phyloP scores from a whole-genome alignment of 345 rosid species.

The Pseudoturritis turrita region DNA sequence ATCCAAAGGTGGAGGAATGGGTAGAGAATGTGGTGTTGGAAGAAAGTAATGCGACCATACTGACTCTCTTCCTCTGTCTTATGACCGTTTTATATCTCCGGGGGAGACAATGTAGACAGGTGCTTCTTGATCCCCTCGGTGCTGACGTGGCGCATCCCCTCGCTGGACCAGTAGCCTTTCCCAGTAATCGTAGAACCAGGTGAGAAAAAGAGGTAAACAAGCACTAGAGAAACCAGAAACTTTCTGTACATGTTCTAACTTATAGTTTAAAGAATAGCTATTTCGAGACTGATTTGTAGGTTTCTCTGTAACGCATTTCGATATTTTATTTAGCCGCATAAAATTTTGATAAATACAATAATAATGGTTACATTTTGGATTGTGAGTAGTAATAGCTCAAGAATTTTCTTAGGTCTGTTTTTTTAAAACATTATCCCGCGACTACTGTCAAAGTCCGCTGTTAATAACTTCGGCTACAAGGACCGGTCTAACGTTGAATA shows the following conservation, averaged over 20 bases:
- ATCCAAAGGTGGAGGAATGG: conserved; percentile 75
- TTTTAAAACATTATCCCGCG: background rate
- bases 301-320: too few species aligned
- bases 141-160: conserved; percentile 13
- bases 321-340: too few species aligned
- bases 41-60: conserved; percentile 89
- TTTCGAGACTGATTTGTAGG: too few species aligned
- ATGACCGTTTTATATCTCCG: conserved; percentile 69
- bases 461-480: background rate
- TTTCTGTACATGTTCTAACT: background rate
- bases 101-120: conserved; percentile 59
- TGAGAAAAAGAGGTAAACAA: too few species aligned
- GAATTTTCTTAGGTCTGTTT: background rate
- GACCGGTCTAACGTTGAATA: background rate
- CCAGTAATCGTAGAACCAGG: background rate
- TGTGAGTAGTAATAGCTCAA: too few species aligned
- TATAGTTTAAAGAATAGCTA: too few species aligned
- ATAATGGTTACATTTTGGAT: background rate
- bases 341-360: too few species aligned
- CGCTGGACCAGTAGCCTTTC: conserved; percentile 9
- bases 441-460: background rate
- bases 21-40: conserved; percentile 73
- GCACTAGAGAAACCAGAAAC: background rate
- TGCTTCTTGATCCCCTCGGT: background rate
- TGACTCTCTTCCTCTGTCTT: conserved; percentile 70